These are phyloP conservation scores for Sporobolomyces pararoseus DNA, from an alignment of 768 basidiomycete species.

Conservation along the genomic window DNA sequence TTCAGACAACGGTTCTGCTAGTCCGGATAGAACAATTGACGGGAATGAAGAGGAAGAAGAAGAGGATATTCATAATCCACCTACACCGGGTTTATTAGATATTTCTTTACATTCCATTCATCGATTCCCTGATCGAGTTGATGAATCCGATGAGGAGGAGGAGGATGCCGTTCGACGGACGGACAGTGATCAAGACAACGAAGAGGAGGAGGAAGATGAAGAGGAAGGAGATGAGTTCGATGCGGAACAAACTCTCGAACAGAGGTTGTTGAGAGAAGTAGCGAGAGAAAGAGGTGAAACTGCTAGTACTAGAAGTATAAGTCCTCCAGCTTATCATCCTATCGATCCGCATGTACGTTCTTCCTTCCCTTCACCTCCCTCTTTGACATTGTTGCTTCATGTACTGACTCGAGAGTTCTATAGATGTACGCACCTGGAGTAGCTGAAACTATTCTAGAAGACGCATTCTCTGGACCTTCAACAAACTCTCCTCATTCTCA, in stretches of 20 bases:
- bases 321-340: constrained; percentile 36
- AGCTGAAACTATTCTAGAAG: constrained; percentile 48
- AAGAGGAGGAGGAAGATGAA: constrained; percentile 5
- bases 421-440: constrained; percentile 45
- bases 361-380: constrained; percentile 8
- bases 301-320: background rate
- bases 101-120: constrained; percentile 51
- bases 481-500: background rate
- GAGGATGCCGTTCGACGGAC: no score
- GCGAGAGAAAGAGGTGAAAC: constrained; percentile 5
- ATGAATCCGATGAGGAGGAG: constrained; percentile 44
- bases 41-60: constrained; percentile 30
- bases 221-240: constrained; percentile 42
- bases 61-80: constrained; percentile 50
- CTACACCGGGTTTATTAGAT: constrained; percentile 53
- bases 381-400: background rate
- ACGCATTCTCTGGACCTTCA: constrained; percentile 24
- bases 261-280: background rate
- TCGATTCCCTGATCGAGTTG: constrained; percentile 41
- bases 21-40: no score
- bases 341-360: constrained; percentile 37
- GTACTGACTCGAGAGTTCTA: background rate
- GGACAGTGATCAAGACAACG: background rate
- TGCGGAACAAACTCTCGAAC: constrained; percentile 19
- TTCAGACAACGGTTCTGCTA: no score